A percentile compares a stretch with the other conserved stretches of the same genome.
Conservation (phyloP, 192 early-diverging fungal genomes). For the Paraglomus occultum region DNA sequence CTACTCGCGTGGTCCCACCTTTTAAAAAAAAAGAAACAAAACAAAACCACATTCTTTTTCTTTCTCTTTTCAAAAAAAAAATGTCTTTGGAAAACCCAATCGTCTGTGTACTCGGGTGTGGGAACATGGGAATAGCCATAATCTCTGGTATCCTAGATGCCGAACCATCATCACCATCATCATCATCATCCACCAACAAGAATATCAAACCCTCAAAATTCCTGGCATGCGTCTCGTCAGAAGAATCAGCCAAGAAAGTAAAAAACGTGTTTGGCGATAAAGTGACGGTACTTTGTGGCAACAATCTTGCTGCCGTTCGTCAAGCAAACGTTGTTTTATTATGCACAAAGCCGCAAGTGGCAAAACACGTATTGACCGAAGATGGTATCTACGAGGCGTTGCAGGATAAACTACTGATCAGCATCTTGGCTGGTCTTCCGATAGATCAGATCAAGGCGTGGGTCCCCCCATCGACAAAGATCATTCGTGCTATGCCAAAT, state of each 20-base stretch:
- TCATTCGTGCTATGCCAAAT: constrained; percentile 58
- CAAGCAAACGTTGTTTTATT: constrained; percentile 46
- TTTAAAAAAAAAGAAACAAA: not conserved
- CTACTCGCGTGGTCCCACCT: not conserved
- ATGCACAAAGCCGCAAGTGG: constrained; percentile 54
- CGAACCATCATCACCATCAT: not conserved
- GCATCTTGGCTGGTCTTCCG: constrained; percentile 51
- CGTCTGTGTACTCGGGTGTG: constrained; percentile 49
- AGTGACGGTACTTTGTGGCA: constrained; percentile 34
- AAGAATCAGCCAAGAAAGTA: constrained; percentile 42
- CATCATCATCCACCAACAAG: constrained; percentile 18
- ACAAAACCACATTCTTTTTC: not conserved
- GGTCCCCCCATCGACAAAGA: constrained; percentile 42
- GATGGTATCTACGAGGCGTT: constrained; percentile 44
- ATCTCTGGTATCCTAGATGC: constrained; percentile 46
- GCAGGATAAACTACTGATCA: constrained; percentile 45
- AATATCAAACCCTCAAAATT: constrained; percentile 39
- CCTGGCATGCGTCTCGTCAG: constrained; percentile 43
- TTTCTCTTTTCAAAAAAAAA: not conserved
- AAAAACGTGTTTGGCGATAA: constrained; percentile 31
- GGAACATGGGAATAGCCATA: constrained; percentile 55
- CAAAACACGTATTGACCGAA: constrained; percentile 43
- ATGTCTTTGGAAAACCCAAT: constrained; percentile 37
- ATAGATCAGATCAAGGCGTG: constrained; percentile 48
- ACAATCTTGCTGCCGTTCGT: constrained; percentile 41